phyloP scores from a whole-genome alignment of 2,329 filamentous ascomycete genomes.

The Thermoascus crustaceus region DNA sequence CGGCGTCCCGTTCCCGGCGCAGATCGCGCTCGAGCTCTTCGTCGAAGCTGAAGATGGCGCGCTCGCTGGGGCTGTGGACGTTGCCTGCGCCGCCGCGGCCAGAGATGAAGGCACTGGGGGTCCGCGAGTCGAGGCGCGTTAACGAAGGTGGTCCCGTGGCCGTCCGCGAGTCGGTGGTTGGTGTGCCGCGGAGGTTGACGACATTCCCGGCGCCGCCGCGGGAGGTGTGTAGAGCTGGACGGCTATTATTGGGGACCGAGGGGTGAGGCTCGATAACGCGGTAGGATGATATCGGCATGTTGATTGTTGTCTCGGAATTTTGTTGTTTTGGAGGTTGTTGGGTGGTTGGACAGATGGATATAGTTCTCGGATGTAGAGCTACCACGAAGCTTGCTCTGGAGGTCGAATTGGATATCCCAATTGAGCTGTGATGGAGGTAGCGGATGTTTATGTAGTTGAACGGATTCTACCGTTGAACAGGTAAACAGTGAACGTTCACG shows the following conservation, averaged over 20 bases:
- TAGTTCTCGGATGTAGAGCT: neutral
- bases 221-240: slow-evolving; percentile 44
- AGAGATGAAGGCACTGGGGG: slow-evolving; percentile 33
- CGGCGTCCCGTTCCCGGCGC: slow-evolving; percentile 43
- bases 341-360: slow-evolving; percentile 1
- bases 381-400: neutral
- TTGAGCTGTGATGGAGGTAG: neutral
- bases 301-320: slow-evolving; percentile 10
- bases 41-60: slow-evolving; percentile 59
- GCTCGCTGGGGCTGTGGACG: slow-evolving; percentile 30
- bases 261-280: slow-evolving; percentile 56
- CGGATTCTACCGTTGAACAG: neutral
- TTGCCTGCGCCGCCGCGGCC: slow-evolving; percentile 52
- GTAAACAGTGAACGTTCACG: neutral
- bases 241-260: slow-evolving; percentile 42
- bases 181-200: slow-evolving; percentile 44
- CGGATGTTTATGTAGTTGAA: neutral
- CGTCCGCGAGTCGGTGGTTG: slow-evolving; percentile 40
- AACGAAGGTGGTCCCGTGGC: slow-evolving; percentile 42
- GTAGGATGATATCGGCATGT: slow-evolving; percentile 36
- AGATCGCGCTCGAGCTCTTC: slow-evolving; percentile 55
- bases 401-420: slow-evolving; percentile 7
- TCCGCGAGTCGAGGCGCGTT: slow-evolving; percentile 40
- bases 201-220: slow-evolving; percentile 54
- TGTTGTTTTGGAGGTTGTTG: slow-evolving; percentile 7